A percentile compares a stretch with the other conserved stretches of the same genome.
phyloP scores from a whole-genome alignment of 805 yeast genomes.

The Ogataea ramenticola region DNA sequence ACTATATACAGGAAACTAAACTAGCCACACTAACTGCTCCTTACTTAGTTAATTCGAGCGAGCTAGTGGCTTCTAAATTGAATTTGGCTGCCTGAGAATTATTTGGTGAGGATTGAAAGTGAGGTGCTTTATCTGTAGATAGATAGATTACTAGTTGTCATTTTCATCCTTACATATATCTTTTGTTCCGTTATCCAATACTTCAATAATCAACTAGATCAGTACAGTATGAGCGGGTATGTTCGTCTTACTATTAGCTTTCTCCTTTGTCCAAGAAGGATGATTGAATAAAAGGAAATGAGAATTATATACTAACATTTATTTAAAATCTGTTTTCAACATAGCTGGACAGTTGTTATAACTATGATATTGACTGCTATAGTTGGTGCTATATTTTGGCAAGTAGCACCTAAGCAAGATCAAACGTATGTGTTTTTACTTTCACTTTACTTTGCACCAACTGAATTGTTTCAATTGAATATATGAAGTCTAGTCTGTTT shows the following conservation, averaged over 20 bases:
- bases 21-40: too few relatives aligned
- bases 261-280: too few relatives aligned
- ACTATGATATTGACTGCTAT: conserved; percentile 53
- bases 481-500: too few relatives aligned
- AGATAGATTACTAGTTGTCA: not conserved
- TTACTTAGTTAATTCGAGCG: not conserved
- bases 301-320: too few relatives aligned
- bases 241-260: too few relatives aligned
- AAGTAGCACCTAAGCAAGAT: conserved; percentile 77
- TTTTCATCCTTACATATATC: too few relatives aligned
- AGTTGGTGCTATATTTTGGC: conserved; percentile 68
- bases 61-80: not conserved
- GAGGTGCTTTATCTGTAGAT: not conserved
- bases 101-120: too few relatives aligned
- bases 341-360: conserved; percentile 63
- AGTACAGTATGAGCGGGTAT: conserved; percentile 12
- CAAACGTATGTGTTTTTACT: conserved; percentile 42
- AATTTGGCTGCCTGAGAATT: not conserved
- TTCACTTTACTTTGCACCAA: not conserved
- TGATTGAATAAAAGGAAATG: too few relatives aligned
- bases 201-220: too few relatives aligned
- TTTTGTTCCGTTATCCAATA: too few relatives aligned
- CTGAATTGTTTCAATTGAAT: too few relatives aligned
- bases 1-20: not conserved
- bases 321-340: too few relatives aligned